Base-by-base conservation (phyloP, 345 rosid genomes). In the Populus alba region DNA sequence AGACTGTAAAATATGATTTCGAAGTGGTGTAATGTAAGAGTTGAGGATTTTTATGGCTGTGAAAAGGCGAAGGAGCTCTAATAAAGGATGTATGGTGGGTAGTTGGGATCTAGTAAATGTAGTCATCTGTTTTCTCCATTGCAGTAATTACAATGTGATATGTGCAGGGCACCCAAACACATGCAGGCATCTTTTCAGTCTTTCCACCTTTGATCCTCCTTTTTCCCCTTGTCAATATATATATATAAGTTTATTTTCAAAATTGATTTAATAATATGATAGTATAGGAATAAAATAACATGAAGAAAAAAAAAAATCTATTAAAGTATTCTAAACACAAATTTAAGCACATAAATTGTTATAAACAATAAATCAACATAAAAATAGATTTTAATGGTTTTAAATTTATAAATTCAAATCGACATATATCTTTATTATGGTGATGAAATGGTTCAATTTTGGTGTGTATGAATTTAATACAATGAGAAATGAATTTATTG, bases 41-140 rank as follows among this genome's bases (percentile, higher is more conserved):
- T 16, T 62, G 77, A 39, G 39, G 69, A 22, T 7, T 57, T 29
- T 8, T 37, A 35, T n/a, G 68, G 61, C 39, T 57, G 69, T 10
- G 47, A 43, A 41, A 17, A 15, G 47, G 11, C 22, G 68, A 45
- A 62, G 17, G 62, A 66, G 49, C 7, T 29, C 74, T 79, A 79
- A 79, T 68, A 79, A 70, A 53, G 45, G 25, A 20, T 29, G 67
- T 4, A 67, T 5, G 39, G 68, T 38, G 41, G 74, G 74, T 74
- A 6, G 81, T 73, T 79, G 78, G 59, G 68, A 22, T 41, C 68
- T 25, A 73, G 63, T 79, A 55, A 79, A 68, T 79, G 66, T 1
- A 17, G 18, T 74, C 82, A 79, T 23, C 74, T 13, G 75, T 61
- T 79, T 41, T 53, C 68, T 66, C 59, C 73, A 72, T 79, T 33